phyloP scores from a whole-genome alignment of 495 filamentous ascomycete genomes.

The Neurospora sp. region DNA sequence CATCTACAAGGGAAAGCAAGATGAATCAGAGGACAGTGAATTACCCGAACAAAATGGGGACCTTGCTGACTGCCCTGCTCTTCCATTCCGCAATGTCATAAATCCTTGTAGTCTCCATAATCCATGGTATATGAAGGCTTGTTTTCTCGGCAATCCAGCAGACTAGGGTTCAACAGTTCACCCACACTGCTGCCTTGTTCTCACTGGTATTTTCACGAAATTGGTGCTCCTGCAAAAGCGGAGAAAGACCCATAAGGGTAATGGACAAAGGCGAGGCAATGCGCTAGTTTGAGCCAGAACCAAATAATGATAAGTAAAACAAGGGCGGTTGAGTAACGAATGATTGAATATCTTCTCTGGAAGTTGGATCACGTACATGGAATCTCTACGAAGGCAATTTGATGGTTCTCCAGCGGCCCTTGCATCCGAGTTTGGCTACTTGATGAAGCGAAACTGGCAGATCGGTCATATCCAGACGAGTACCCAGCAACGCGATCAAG shows the following conservation, averaged over 20 bases:
- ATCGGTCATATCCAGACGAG: not conserved
- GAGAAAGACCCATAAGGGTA: not conserved
- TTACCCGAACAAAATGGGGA: too few species aligned
- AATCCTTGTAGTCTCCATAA: not conserved
- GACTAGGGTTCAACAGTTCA: not conserved
- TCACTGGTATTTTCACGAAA: not conserved
- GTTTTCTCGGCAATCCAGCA: not conserved
- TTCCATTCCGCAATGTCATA: not conserved
- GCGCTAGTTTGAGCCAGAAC: not conserved
- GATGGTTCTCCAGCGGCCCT: not conserved
- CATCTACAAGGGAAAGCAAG: not conserved
- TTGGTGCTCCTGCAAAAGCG: not conserved
- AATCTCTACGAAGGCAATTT: not conserved
- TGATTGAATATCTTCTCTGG: rapidly evolving
- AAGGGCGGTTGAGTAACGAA: not conserved
- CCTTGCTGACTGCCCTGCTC: too few species aligned
- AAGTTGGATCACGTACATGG: not conserved
- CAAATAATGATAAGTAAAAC: not conserved
- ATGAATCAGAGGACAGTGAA: not conserved
- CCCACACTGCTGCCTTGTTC: not conserved
- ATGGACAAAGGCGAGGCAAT: not conserved
- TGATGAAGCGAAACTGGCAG: not conserved
- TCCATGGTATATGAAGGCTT: too few species aligned
- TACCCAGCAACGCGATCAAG: not conserved
- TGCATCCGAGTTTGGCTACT: not conserved